Evolutionary conservation across 2,329 filamentous ascomycete genomes (phyloP).

Genomic region (Colletotrichum tropicicola): DNA sequence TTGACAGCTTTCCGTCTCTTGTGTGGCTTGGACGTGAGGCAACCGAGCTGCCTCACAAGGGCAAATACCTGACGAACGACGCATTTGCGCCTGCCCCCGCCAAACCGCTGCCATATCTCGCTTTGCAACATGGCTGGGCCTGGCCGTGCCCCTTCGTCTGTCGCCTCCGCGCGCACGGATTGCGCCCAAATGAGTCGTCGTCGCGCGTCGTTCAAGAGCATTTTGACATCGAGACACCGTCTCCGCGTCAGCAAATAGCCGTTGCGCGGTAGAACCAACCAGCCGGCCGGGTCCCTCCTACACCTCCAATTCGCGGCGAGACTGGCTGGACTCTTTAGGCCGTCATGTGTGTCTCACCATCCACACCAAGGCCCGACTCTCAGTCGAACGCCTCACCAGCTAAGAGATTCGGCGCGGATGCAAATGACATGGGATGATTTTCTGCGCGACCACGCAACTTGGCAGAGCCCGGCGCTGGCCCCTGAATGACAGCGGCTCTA

Average conservation of each 20-base stretch:
- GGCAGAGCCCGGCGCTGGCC: neutral
- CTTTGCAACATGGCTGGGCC: neutral
- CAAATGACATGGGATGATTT: neutral
- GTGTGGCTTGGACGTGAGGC: neutral
- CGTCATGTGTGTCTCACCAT: neutral
- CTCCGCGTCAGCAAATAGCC: neutral
- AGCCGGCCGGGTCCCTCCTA: neutral
- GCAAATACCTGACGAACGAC: neutral
- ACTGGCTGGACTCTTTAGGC: neutral
- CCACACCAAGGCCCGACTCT: neutral
- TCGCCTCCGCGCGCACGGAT: neutral
- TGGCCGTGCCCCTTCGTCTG: neutral
- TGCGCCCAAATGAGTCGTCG: too few relatives aligned
- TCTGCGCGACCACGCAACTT: neutral
- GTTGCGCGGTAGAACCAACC: constrained; percentile 7
- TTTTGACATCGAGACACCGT: neutral
- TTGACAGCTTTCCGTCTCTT: neutral
- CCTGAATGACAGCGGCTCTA: neutral
- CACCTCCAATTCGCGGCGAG: neutral
- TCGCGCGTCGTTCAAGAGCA: neutral
- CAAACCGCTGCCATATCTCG: neutral
- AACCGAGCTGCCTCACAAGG: neutral
- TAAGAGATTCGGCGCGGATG: neutral
- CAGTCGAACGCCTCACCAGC: neutral
- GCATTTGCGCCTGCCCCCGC: neutral